Percentiles rank a stretch among this genome's conserved stretches.
Evolutionary conservation across 495 filamentous ascomycete species (phyloP).

Genomic region (Xylaria palmicola): DNA sequence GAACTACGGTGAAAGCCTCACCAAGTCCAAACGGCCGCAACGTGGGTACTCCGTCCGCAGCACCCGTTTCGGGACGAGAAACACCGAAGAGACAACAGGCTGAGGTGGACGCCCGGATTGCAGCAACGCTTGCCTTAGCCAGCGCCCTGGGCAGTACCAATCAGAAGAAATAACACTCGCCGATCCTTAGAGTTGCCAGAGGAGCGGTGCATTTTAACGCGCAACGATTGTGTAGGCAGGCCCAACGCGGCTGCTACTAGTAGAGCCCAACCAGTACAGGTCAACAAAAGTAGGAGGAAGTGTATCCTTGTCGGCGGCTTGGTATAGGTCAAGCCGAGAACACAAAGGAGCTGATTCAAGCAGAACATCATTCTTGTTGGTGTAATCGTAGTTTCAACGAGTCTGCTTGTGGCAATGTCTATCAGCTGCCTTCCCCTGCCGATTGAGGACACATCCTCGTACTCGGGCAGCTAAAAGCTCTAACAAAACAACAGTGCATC

Average conservation of each 20-base stretch:
- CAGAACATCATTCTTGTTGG: not conserved
- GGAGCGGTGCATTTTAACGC: no score
- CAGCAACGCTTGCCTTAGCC: constrained; percentile 1
- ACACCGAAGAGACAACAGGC: not conserved
- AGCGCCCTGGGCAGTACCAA: not conserved
- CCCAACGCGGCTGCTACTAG: not conserved
- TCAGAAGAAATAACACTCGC: not conserved
- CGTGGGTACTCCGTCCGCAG: not conserved
- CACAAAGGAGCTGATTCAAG: not conserved
- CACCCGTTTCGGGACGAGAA: not conserved
- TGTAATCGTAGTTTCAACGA: not conserved
- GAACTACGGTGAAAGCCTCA: not conserved
- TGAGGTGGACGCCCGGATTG: not conserved
- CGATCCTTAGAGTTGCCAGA: not conserved
- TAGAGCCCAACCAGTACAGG: not conserved
- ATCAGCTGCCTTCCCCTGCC: not conserved
- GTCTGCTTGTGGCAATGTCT: not conserved
- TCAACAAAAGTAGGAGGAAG: not conserved
- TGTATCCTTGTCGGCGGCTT: not conserved
- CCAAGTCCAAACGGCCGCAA: not conserved
- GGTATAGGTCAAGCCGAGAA: not conserved
- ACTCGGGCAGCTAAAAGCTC: not conserved
- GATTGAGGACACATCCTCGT: not conserved
- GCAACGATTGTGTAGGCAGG: not conserved
- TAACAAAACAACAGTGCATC: not conserved